Percentiles rank a stretch among this genome's conserved stretches.
phyloP scores from a whole-genome alignment of 306 rosid species.

The Vigna reflexopilosa region DNA sequence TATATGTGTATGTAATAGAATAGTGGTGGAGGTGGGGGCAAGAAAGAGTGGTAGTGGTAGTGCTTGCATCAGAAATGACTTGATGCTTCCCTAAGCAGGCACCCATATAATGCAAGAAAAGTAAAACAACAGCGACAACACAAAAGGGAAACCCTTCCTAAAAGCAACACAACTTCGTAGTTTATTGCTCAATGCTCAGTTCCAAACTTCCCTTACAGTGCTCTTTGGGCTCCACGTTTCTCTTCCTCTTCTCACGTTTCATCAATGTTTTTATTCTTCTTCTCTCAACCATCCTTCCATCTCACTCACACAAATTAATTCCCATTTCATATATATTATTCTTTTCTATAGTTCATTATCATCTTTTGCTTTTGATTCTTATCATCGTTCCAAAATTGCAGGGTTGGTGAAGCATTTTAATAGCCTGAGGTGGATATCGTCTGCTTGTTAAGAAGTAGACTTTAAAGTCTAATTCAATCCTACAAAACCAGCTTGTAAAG shows the following conservation, averaged over 20 bases:
- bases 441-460: neutral
- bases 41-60: conserved; percentile 36
- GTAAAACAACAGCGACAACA: neutral
- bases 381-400: neutral
- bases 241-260: conserved; percentile 41
- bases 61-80: conserved; percentile 80
- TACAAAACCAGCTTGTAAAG: too few species aligned
- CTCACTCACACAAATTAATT: conserved; percentile 25
- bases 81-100: conserved; percentile 75
- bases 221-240: conserved; percentile 73
- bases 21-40: conserved; percentile 47
- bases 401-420: conserved; percentile 2
- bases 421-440: conserved; percentile 36
- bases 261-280: conserved; percentile 7
- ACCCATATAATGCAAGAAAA: conserved; percentile 42
- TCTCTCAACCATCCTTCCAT: conserved; percentile 45
- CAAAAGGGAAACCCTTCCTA: conserved; percentile 18
- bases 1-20: conserved; percentile 34
- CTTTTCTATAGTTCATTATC: too few species aligned
- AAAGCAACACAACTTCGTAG: conserved; percentile 41
- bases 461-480: too few species aligned
- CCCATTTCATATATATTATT: neutral
- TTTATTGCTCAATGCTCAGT: conserved; percentile 40
- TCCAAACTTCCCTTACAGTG: conserved; percentile 58
- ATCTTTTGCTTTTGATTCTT: neutral